These are phyloP conservation scores for Rhizopogon vesiculosus DNA, from an alignment of 768 basidiomycete genomes.

Conservation along the genomic window DNA sequence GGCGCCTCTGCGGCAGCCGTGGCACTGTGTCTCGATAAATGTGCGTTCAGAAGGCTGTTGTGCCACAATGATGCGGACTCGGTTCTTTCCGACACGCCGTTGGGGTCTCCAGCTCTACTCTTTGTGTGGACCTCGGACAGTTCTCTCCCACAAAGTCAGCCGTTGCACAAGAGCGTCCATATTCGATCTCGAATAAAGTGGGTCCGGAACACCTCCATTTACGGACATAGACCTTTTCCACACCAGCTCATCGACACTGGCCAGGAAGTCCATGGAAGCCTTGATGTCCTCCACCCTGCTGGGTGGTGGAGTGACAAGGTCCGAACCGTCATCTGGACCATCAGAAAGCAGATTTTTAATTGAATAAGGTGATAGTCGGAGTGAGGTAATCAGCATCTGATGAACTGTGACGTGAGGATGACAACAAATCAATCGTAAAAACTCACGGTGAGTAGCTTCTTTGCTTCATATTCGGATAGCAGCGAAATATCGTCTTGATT, in stretches of 20 bases:
- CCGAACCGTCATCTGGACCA: not conserved
- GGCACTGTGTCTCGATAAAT: not conserved
- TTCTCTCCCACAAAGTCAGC: conserved; percentile 24
- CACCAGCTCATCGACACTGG: conserved; percentile 21
- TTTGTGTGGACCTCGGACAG: conserved; percentile 12
- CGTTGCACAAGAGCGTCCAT: conserved; percentile 15
- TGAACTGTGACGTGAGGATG: not conserved
- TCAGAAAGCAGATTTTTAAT: not conserved
- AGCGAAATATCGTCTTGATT: conserved; percentile 7
- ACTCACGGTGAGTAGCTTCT: conserved; percentile 18
- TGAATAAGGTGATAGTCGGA: not conserved
- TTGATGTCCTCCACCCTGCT: conserved; percentile 12
- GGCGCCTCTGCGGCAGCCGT: not conserved
- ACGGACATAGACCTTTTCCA: conserved; percentile 17
- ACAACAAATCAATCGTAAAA: not conserved
- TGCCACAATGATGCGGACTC: not conserved
- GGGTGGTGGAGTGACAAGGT: not conserved
- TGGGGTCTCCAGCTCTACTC: not conserved
- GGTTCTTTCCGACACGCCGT: not conserved
- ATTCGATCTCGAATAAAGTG: conserved; percentile 22
- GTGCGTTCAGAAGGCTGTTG: not conserved
- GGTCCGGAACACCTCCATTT: conserved; percentile 5
- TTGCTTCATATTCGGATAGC: conserved; percentile 20
- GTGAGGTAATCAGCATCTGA: not conserved
- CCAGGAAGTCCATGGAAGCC: conserved; percentile 22